These are phyloP conservation scores for Corchorus capsularis DNA, from an alignment of 345 rosid species.

Conservation along the genomic window DNA sequence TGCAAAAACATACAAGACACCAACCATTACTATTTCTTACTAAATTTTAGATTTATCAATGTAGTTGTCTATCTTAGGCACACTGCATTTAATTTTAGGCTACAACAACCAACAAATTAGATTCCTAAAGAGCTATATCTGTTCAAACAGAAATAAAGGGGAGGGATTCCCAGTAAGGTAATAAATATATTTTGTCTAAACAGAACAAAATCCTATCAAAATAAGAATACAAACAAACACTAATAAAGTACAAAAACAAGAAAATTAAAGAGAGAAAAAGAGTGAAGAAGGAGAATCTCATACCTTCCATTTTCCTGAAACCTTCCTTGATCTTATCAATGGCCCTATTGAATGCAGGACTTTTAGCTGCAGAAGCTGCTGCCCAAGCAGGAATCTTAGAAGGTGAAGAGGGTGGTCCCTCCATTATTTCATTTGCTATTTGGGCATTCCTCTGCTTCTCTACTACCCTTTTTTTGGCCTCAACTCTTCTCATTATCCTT, in stretches of 20 bases:
- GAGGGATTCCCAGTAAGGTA: neutral
- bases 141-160: neutral
- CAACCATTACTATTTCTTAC: neutral
- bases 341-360: slow-evolving; percentile 14
- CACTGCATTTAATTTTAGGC: neutral
- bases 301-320: slow-evolving; percentile 5
- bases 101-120: neutral
- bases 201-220: neutral
- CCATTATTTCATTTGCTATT: neutral
- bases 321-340: slow-evolving; percentile 14
- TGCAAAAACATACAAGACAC: neutral
- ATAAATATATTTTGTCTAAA: neutral
- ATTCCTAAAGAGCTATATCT: neutral
- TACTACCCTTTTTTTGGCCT: slow-evolving; percentile 7
- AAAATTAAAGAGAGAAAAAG: neutral
- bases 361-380: slow-evolving; percentile 15
- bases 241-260: neutral
- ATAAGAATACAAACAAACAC: neutral
- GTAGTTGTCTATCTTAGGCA: neutral
- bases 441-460: slow-evolving; percentile 16
- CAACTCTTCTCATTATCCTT: slow-evolving; percentile 16
- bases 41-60: neutral
- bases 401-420: slow-evolving; percentile 2
- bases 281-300: neutral
- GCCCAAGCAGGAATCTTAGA: slow-evolving; percentile 15